Conservation (phyloP, 495 filamentous ascomycete genomes). For the Clohesyomyces aquaticus region DNA sequence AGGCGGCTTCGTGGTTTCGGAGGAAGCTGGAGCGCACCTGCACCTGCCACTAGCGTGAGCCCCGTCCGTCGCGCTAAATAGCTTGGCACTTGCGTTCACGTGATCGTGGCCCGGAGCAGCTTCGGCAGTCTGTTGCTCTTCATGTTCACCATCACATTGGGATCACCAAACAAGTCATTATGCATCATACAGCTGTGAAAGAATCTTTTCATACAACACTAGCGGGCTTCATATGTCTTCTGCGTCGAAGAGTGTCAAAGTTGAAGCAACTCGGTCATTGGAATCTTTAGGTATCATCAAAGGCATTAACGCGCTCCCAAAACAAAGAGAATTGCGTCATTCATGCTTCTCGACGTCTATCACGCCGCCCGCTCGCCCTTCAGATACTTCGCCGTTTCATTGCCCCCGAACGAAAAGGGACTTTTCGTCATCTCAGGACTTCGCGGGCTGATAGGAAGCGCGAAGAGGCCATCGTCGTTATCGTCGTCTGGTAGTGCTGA, state of each 20-base stretch:
- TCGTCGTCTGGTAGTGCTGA: conserved; percentile 41
- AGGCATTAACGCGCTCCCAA: conserved; percentile 17
- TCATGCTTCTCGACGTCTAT: too few relatives aligned
- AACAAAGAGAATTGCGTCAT: too few relatives aligned
- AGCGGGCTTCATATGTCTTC: not conserved
- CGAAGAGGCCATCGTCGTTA: conserved; percentile 77
- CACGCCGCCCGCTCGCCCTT: conserved; percentile 27
- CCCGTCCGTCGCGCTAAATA: too few relatives aligned
- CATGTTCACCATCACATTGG: too few relatives aligned
- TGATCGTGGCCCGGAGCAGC: too few relatives aligned
- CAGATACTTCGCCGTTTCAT: conserved; percentile 34
- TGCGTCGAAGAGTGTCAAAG: not conserved
- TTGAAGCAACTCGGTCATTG: conserved; percentile 9
- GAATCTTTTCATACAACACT: conserved; percentile 6
- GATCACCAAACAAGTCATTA: too few relatives aligned
- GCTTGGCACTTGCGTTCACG: too few relatives aligned
- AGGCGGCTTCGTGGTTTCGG: not conserved
- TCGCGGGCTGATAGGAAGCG: conserved; percentile 76
- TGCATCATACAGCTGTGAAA: not conserved
- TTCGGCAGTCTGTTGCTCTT: too few relatives aligned
- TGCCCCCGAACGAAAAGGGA: conserved; percentile 63
- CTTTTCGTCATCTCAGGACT: conserved; percentile 78
- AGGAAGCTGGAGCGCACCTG: too few relatives aligned
- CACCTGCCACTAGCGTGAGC: too few relatives aligned
- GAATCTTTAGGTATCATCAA: conserved; percentile 40